Base-by-base conservation (phyloP, 139 green algal species). In the Chlamydomonas sp. region DNA sequence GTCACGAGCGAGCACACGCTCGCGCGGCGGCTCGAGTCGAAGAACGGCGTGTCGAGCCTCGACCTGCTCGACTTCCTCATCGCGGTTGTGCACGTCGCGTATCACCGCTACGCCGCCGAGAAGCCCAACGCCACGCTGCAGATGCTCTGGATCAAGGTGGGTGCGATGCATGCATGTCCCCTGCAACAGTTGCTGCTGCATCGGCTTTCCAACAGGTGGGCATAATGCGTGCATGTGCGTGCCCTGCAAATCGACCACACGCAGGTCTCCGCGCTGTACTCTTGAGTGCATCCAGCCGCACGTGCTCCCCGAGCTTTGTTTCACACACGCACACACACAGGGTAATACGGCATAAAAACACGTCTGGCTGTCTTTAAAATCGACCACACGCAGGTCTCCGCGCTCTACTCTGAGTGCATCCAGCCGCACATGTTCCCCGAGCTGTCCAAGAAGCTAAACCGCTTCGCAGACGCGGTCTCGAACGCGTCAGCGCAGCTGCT, bases 31-130 rank as follows among this genome's bases (percentile, higher is more conserved):
- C 71, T 75, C 1, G 72, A 79, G 34, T 76, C 54, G 34, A 77
- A 81, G 72, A 79, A 59, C 29, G 76, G 71, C 31, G 73, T 76
- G 43, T 75, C 73, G 24, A 79, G 73, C 20, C 81, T 90, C 37
- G 80, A 81, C 39, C 67, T 90, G 58, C 70, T 79, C 20, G 85
- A 88, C 70, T 89, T 91, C 74, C 69, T 89, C 58, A 50, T 88
- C 35, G 81, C 70, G 3, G 58, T 87, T 5, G 65, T 87, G 36
- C 77, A 85, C 30, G 72, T 86, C n/a, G 73, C 83, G 16, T 57
- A 83, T n/a, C 47, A 74, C 10, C 49, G 75, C 35, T 83, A 74
- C 64, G 69, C 77, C 1, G 58, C 73, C n/a, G 22, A 6, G 54
- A 10, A 64, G 54, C 24, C 24, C 31, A 37, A 66, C 39, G 10